Evolutionary conservation across 2,329 filamentous ascomycete species (phyloP).

Genomic region (Blastomyces parvus): DNA sequence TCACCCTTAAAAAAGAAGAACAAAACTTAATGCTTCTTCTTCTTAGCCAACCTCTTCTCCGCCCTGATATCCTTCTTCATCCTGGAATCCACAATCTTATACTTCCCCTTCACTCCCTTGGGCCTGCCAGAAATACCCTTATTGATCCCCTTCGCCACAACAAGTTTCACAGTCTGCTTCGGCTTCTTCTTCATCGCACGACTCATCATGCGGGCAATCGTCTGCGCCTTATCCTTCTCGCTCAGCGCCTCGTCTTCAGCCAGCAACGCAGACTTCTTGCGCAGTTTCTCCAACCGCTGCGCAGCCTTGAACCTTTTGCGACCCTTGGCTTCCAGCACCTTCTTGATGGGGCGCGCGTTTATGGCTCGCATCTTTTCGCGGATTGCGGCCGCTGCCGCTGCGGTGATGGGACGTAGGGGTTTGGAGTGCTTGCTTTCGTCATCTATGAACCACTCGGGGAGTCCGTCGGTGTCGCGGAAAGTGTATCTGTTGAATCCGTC

Average conservation of each 20-base stretch:
- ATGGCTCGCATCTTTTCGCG: constrained; percentile 87
- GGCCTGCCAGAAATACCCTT: constrained; percentile 78
- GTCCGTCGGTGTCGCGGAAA: constrained; percentile 80
- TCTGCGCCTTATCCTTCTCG: constrained; percentile 88
- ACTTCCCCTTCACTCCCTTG: constrained; percentile 85
- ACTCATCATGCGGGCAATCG: constrained; percentile 70
- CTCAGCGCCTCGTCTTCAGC: constrained; percentile 84
- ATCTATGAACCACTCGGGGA: constrained; percentile 97
- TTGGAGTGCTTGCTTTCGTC: constrained; percentile 80
- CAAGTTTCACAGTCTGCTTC: constrained; percentile 70
- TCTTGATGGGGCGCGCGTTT: constrained; percentile 97
- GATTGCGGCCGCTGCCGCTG: constrained; percentile 81
- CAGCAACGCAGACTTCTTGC: constrained; percentile 90
- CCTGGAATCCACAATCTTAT: constrained; percentile 91
- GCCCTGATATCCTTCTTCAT: constrained; percentile 95
- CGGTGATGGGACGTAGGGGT: constrained; percentile 77
- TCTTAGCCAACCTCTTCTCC: constrained; percentile 71
- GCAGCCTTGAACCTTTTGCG: constrained; percentile 95
- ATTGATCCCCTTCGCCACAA: constrained; percentile 78
- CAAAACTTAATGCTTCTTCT: constrained; percentile 42
- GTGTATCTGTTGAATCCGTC: constrained; percentile 89
- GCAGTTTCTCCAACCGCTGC: constrained; percentile 81
- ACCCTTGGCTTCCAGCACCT: constrained; percentile 91
- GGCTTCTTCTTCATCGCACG: constrained; percentile 80
- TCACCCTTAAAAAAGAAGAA: background rate